A percentile compares a stretch with the other conserved stretches of the same genome.
Conservation (phyloP, 805 yeast species). For the Saccharomycopsis sp. region DNA sequence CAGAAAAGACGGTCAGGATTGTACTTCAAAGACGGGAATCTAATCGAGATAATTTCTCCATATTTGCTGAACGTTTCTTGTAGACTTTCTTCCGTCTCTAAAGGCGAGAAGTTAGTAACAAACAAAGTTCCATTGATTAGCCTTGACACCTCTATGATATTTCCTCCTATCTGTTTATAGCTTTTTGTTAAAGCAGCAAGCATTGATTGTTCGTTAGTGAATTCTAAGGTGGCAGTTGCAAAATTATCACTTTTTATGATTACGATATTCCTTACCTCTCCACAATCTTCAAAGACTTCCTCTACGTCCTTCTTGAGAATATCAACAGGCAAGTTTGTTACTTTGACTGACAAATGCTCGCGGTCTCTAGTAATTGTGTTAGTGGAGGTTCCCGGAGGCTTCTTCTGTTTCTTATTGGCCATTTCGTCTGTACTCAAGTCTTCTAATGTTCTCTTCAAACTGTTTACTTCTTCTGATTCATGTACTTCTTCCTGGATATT, state of each 20-base stretch:
- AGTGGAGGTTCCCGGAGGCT: constrained; percentile 7
- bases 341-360: constrained; percentile 54
- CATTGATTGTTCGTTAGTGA: constrained; percentile 40
- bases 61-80: constrained; percentile 33
- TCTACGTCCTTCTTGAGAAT: constrained; percentile 35
- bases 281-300: constrained; percentile 54
- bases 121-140: constrained; percentile 51
- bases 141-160: constrained; percentile 39
- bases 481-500: not conserved
- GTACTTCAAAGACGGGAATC: constrained; percentile 58
- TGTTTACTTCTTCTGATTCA: constrained; percentile 8
- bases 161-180: constrained; percentile 39
- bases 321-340: constrained; percentile 39
- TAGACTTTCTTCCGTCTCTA: constrained; percentile 36
- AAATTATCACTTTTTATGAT: constrained; percentile 19
- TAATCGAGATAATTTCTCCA: constrained; percentile 41
- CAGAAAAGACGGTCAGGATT: constrained; percentile 62
- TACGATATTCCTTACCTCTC: constrained; percentile 38
- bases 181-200: constrained; percentile 57
- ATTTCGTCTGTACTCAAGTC: constrained; percentile 1
- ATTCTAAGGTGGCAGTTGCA: constrained; percentile 52
- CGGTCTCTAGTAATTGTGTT: constrained; percentile 38
- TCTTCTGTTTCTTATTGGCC: constrained; percentile 18
- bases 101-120: constrained; percentile 70
- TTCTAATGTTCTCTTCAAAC: not conserved